Evolutionary conservation across 352 stramenopile species (phyloP).

Genomic region (Blastocystis hominis): DNA sequence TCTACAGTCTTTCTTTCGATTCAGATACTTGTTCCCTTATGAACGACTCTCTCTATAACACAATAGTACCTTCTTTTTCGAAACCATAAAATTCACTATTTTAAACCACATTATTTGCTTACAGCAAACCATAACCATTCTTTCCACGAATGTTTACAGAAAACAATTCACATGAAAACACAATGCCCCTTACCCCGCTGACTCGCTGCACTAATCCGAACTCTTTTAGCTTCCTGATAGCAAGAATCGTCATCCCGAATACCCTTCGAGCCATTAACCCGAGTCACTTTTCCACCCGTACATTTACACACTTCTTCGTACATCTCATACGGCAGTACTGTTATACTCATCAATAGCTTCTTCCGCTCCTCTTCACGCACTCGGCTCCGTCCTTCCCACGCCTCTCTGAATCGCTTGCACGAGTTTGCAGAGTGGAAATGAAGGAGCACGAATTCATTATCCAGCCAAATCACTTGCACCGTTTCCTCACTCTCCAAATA

Average conservation of each 20-base stretch:
- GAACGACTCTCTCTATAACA: no score
- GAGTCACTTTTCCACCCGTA: not conserved
- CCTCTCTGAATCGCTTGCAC: not conserved
- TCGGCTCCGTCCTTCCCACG: not conserved
- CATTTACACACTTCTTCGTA: slow-evolving; percentile 8
- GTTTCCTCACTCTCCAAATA: not conserved
- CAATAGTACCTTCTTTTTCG: no score
- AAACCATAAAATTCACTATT: no score
- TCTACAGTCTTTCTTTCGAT: not conserved
- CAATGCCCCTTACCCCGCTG: not conserved
- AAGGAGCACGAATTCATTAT: slow-evolving; percentile 4
- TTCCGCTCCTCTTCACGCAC: not conserved
- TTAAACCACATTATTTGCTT: no score
- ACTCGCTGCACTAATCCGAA: not conserved
- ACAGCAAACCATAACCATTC: not conserved
- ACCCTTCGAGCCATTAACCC: not conserved
- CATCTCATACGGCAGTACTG: not conserved
- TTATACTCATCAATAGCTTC: not conserved
- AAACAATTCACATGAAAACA: not conserved
- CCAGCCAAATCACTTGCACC: not conserved
- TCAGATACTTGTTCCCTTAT: no score
- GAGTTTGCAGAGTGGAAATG: not conserved
- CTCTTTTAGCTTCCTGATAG: not conserved
- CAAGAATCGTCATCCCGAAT: not conserved
- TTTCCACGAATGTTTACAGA: not conserved